Evolutionary conservation across 2,329 filamentous ascomycete species (phyloP).

Genomic region (Colletotrichum destructivum): DNA sequence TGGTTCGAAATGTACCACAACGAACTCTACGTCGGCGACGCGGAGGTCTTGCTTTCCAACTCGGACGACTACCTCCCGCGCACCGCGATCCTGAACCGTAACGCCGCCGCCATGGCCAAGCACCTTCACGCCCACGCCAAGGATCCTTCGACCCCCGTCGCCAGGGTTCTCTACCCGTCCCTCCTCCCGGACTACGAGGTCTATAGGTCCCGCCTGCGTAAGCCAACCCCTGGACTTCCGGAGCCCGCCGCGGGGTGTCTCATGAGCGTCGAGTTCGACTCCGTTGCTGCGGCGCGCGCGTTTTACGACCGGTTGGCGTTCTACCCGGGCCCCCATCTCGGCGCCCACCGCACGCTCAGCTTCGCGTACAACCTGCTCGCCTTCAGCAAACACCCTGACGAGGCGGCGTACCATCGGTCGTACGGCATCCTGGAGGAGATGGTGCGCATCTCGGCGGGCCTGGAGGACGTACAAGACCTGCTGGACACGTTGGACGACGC

Average conservation of each 20-base stretch:
- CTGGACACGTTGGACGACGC: slow-evolving; percentile 56
- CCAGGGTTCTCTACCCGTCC: slow-evolving; percentile 61
- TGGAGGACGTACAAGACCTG: slow-evolving; percentile 61
- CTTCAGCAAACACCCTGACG: slow-evolving; percentile 57
- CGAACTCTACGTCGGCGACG: slow-evolving; percentile 64
- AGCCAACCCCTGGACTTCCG: slow-evolving; percentile 59
- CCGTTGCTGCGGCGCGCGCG: slow-evolving; percentile 54
- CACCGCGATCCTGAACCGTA: slow-evolving; percentile 57
- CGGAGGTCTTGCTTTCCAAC: slow-evolving; percentile 61
- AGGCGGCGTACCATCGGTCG: slow-evolving; percentile 54
- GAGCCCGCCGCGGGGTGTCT: slow-evolving; percentile 70
- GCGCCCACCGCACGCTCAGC: slow-evolving; percentile 66
- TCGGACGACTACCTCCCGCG: slow-evolving; percentile 60
- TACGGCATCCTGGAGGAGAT: slow-evolving; percentile 58
- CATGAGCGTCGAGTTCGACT: slow-evolving; percentile 65
- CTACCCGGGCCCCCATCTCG: slow-evolving; percentile 68
- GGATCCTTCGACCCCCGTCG: slow-evolving; percentile 54
- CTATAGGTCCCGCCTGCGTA: slow-evolving; percentile 56
- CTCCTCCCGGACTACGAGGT: slow-evolving; percentile 54
- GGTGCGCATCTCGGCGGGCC: slow-evolving; percentile 63
- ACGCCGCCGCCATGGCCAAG: slow-evolving; percentile 59
- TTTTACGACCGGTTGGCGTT: slow-evolving; percentile 67
- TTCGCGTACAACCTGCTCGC: slow-evolving; percentile 63
- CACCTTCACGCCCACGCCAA: slow-evolving; percentile 54
- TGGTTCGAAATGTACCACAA: slow-evolving; percentile 52